Evolutionary conservation across 2,329 filamentous ascomycete genomes (phyloP), one percentile per base, ranked within the genome.

Genomic region (Exserohilum turcica): DNA sequence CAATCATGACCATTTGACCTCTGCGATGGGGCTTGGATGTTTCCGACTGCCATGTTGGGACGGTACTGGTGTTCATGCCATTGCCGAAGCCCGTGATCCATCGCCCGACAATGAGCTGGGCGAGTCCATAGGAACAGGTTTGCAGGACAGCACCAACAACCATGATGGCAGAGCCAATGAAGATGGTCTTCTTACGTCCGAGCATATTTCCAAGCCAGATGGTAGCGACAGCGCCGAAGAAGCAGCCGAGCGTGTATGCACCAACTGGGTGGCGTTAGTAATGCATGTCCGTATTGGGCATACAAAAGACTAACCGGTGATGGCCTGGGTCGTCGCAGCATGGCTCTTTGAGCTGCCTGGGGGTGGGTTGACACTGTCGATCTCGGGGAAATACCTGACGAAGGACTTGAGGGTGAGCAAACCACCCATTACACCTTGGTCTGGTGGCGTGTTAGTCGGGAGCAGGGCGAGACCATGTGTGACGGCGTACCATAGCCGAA

Each of bases 331-430:
- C 12, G 73, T 75, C 1, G 76, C 75, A 7, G 68, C 70, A 63
- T 76, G 70, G 29, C 65, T 67, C 16, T 61, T 46, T 3, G 67
- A 66, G 29, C 59, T 67, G 43, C 68, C 70, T 13, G 63, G 60
- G 0, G 72, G 74, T 10, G 68, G 65, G 37, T 72, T 68, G 13
- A 72, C 65, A 13, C 73, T 74, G 49, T 78, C 72, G 46, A 79
- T 75, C 42, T 74, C 50, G 5, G 76, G 76, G 43, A 79, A 78
- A 31, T 70, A 61, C 5, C 59, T 63, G 2, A 85, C 76, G 63
- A 89, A 90, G 8, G 80, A 80, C 16, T 81, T 75, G 65, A 92
- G 81, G 3, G 88, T 90, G 51, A 93, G 77, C 59, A 93, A 85
- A 32, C 71, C 71, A 15, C 72, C 89, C 81, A 90, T 91, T 8